Evolutionary conservation across 352 stramenopile genomes (phyloP).

Genomic region (Blastocystis hominis): DNA sequence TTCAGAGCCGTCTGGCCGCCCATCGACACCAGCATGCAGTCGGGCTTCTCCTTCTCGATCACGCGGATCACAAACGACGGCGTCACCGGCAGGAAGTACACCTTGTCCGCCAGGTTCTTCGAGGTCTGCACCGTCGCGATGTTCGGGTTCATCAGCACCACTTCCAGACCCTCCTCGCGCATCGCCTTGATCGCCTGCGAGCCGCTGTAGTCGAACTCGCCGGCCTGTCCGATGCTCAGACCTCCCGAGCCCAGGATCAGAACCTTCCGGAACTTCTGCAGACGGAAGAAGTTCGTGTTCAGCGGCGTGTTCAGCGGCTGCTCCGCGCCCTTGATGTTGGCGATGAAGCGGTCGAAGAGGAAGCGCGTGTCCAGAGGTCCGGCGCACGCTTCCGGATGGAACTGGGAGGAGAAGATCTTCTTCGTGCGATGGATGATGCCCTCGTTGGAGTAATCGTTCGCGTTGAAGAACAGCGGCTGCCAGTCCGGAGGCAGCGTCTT

Average conservation of each 20-base stretch:
- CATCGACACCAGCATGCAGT: constrained; percentile 95
- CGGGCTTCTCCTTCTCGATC: constrained; percentile 92
- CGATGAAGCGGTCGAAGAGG: constrained; percentile 92
- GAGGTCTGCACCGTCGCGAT: constrained; percentile 97
- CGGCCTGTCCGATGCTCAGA: constrained; percentile 92
- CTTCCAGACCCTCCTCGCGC: constrained; percentile 92
- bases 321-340: constrained; percentile 66
- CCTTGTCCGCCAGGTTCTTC: constrained; percentile 80
- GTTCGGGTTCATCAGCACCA: constrained; percentile 97
- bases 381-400: constrained; percentile 89
- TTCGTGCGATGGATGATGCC: constrained; percentile 91
- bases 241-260: constrained; percentile 88
- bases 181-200: constrained; percentile 93
- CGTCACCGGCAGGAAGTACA: constrained; percentile 94
- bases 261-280: constrained; percentile 78
- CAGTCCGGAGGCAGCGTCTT: constrained; percentile 80
- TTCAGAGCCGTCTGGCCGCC: constrained; percentile 93
- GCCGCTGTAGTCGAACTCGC: constrained; percentile 95
- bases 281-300: constrained; percentile 52
- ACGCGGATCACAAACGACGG: constrained; percentile 78
- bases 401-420: constrained; percentile 94
- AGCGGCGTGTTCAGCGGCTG: neutral
- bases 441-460: constrained; percentile 95
- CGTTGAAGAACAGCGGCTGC: constrained; percentile 93
- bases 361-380: constrained; percentile 89